Percentiles rank a stretch among this genome's conserved stretches.
Evolutionary conservation across 164 flowering plant genomes (phyloP).

Genomic region (Hamamelis virginiana): DNA sequence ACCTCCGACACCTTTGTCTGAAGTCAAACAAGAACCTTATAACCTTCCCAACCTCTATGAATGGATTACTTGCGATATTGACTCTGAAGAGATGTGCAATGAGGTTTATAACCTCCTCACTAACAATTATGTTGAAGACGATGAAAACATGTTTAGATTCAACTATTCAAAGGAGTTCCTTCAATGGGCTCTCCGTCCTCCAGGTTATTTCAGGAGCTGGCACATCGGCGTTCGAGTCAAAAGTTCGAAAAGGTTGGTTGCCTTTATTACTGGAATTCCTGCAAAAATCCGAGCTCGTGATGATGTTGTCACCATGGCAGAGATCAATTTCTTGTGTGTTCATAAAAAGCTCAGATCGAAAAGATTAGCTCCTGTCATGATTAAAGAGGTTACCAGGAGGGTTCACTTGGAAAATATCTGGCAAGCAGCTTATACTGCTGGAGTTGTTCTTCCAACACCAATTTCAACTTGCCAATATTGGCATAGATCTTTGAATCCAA

Average conservation of each 20-base stretch:
- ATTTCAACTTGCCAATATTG: slow-evolving; percentile 57
- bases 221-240: slow-evolving; percentile 59
- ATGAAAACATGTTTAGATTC: slow-evolving; percentile 59
- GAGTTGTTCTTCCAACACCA: slow-evolving; percentile 56
- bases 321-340: slow-evolving; percentile 55
- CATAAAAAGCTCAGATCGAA: slow-evolving; percentile 58
- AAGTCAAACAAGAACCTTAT: slow-evolving; percentile 53
- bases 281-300: slow-evolving; percentile 42
- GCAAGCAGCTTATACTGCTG: slow-evolving; percentile 64
- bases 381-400: slow-evolving; percentile 53
- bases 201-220: slow-evolving; percentile 51
- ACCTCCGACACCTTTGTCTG: slow-evolving; percentile 42
- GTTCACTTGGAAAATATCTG: slow-evolving; percentile 59
- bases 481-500: slow-evolving; percentile 58
- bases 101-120: slow-evolving; percentile 45
- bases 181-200: slow-evolving; percentile 52
- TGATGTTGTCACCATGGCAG: slow-evolving; percentile 45
- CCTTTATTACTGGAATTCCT: slow-evolving; percentile 57
- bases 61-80: slow-evolving; percentile 51
- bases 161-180: slow-evolving; percentile 58
- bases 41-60: slow-evolving; percentile 44
- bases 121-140: slow-evolving; percentile 56
- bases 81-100: slow-evolving; percentile 39
- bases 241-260: slow-evolving; percentile 45
- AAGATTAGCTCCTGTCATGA: slow-evolving; percentile 55